phyloP scores from a whole-genome alignment of 179 eudicot genomes.

The Sideroxylon spinosum region DNA sequence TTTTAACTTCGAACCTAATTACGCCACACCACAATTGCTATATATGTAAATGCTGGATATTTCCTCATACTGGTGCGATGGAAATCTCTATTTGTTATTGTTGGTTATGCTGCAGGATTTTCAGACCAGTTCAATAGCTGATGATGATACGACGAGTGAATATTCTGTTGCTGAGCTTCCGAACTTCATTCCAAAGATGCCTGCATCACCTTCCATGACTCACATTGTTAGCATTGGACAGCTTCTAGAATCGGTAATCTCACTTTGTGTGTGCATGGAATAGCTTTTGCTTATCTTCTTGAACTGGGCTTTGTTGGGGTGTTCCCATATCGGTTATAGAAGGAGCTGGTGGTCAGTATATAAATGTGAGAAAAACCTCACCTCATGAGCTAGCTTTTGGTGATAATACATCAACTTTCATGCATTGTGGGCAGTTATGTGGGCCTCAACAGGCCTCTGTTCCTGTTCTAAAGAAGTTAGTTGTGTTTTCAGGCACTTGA shows the following conservation, averaged over 20 bases:
- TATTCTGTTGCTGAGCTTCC: conserved; percentile 54
- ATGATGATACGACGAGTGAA: conserved; percentile 65
- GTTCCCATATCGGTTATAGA: no score
- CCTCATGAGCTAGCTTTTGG: no score
- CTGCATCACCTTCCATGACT: conserved; percentile 51
- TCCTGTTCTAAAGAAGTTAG: neutral
- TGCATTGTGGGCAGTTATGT: neutral
- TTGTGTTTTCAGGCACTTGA: conserved; percentile 66
- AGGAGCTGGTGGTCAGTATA: no score
- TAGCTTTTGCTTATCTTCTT: neutral
- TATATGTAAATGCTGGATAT: neutral
- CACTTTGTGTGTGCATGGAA: neutral
- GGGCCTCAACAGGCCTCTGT: neutral
- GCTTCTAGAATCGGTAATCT: conserved; percentile 81
- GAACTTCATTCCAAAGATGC: conserved; percentile 39
- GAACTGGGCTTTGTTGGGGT: no score
- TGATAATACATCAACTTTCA: neutral
- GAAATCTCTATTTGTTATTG: neutral
- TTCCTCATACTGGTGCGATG: neutral
- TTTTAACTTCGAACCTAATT: neutral
- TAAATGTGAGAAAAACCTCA: no score
- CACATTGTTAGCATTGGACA: conserved; percentile 81
- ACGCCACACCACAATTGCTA: neutral
- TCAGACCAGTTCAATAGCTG: conserved; percentile 50
- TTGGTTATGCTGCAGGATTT: conserved; percentile 54